Evolutionary conservation across 225 moss, liverwort and hornwort species (phyloP).

Genomic region (Marchantia paleacea): DNA sequence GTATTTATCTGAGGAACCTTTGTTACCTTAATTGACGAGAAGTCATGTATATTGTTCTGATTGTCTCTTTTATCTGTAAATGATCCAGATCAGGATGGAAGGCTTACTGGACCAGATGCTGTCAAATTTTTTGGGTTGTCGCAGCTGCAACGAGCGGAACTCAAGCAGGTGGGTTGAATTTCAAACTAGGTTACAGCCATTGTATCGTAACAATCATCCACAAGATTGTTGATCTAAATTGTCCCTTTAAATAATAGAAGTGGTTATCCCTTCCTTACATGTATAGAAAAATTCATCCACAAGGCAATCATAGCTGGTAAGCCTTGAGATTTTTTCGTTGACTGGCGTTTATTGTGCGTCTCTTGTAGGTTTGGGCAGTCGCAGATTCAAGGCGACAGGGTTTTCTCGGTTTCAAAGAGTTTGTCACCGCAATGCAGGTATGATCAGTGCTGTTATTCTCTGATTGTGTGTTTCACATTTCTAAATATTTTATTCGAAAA

Average conservation of each 20-base stretch:
- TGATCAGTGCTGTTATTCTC: constrained; percentile 12
- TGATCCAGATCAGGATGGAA: constrained; percentile 76
- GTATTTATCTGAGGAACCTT: too few species aligned
- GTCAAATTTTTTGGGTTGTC: constrained; percentile 92
- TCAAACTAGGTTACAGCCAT: not conserved
- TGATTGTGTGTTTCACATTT: not conserved
- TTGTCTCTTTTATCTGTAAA: not conserved
- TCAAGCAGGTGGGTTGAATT: constrained; percentile 68
- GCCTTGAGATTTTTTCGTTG: not conserved
- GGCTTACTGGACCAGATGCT: constrained; percentile 92
- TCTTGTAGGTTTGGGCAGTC: constrained; percentile 79
- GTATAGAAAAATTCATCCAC: too few species aligned
- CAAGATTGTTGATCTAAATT: too few species aligned
- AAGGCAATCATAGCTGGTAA: not conserved
- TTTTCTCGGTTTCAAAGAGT: constrained; percentile 93
- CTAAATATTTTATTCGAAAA: not conserved
- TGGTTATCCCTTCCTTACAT: too few species aligned
- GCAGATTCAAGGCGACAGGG: constrained; percentile 92
- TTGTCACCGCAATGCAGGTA: constrained; percentile 97
- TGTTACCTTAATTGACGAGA: too few species aligned
- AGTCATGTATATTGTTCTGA: too few species aligned
- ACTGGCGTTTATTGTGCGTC: not conserved
- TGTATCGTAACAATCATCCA: not conserved
- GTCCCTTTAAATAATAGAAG: too few species aligned
- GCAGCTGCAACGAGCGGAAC: constrained; percentile 68